Conservation (phyloP, 2,329 filamentous ascomycete genomes). For the Calonectria pauciramosa region DNA sequence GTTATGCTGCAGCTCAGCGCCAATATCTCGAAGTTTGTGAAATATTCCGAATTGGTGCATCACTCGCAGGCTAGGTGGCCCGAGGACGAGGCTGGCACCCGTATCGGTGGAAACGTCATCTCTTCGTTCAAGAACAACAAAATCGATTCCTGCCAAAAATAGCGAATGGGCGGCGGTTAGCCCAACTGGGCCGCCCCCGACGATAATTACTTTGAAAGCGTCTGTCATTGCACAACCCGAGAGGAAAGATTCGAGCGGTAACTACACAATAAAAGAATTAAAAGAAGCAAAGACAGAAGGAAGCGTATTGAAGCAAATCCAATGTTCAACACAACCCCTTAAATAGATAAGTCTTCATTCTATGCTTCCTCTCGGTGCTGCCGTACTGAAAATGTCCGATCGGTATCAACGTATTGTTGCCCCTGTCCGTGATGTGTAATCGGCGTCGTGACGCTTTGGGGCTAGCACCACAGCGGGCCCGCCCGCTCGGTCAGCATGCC, state of each 20-base stretch:
- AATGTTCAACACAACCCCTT: not conserved
- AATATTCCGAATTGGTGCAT: not conserved
- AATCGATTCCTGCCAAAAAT: not conserved
- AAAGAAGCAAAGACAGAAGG: not conserved
- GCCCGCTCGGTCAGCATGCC: not conserved
- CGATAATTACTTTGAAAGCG: not conserved
- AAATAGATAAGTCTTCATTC: not conserved
- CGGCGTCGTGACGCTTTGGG: not conserved
- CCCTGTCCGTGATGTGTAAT: not conserved
- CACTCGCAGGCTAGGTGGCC: not conserved
- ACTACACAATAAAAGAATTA: not conserved
- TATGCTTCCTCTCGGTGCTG: not conserved
- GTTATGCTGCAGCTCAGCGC: not conserved
- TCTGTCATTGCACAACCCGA: not conserved
- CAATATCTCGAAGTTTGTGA: not conserved
- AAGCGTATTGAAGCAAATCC: not conserved
- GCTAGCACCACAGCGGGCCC: not conserved
- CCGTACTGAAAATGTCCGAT: not conserved
- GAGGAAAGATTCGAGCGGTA: not conserved
- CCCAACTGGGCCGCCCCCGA: not conserved
- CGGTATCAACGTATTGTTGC: not conserved
- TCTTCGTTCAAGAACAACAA: not conserved
- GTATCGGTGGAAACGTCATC: not conserved
- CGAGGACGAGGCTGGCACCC: not conserved
- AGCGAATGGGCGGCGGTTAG: not conserved